Conservation (phyloP, 345 rosid genomes). For the Salix brachista region DNA sequence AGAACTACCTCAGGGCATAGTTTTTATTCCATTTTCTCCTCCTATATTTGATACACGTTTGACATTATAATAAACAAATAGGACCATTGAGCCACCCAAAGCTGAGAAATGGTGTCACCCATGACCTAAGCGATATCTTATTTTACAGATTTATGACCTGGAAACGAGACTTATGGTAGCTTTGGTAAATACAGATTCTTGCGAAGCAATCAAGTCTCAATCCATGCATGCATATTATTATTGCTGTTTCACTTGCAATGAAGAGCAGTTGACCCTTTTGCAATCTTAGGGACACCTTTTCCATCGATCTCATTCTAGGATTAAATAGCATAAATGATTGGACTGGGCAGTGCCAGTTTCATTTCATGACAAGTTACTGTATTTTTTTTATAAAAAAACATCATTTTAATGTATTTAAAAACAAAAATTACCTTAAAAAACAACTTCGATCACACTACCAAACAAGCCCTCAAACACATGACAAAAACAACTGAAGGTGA, state of each 20-base stretch:
- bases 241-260: neutral
- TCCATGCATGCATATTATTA: neutral
- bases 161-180: conserved; percentile 15
- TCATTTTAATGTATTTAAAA: too few species aligned
- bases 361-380: neutral
- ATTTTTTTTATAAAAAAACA: too few species aligned
- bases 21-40: neutral
- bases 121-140: conserved; percentile 6
- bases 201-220: conserved; percentile 11
- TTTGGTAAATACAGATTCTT: conserved; percentile 22
- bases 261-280: conserved; percentile 12
- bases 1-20: neutral
- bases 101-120: conserved; percentile 6
- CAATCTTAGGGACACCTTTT: neutral
- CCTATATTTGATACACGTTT: neutral
- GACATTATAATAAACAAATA: neutral
- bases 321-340: neutral
- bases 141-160: conserved; percentile 5
- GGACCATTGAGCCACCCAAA: neutral
- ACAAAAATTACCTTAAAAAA: too few species aligned
- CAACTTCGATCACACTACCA: too few species aligned
- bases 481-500: too few species aligned
- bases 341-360: neutral
- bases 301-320: neutral
- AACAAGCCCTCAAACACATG: too few species aligned